Evolutionary conservation across 306 rosid species (phyloP).

Genomic region (Castanea sativa): DNA sequence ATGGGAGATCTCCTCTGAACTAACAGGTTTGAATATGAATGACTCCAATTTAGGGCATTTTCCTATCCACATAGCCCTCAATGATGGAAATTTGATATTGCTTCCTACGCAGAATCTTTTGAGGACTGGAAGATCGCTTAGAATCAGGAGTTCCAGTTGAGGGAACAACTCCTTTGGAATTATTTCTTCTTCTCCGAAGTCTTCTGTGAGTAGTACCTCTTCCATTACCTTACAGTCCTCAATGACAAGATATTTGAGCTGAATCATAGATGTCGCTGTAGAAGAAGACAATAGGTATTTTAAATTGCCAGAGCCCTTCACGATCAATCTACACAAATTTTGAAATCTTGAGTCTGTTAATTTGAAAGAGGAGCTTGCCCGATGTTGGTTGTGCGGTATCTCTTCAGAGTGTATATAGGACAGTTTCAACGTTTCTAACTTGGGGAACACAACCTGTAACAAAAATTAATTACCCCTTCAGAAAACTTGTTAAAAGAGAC

Average conservation of each 20-base stretch:
- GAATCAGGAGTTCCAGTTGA: neutral
- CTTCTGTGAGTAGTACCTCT: neutral
- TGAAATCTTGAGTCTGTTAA: neutral
- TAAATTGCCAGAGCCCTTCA: neutral
- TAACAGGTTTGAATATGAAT: neutral
- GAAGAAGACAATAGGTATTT: slow-evolving; percentile 18
- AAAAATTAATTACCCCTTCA: neutral
- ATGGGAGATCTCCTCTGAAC: neutral
- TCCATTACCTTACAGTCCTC: slow-evolving; percentile 11
- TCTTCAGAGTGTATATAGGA: neutral
- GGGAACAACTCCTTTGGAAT: neutral
- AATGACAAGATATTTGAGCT: slow-evolving; percentile 14
- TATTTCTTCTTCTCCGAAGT: neutral
- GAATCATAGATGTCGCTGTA: slow-evolving; percentile 5
- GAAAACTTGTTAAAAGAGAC: no score
- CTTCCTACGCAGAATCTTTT: neutral
- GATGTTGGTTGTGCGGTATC: slow-evolving; percentile 13
- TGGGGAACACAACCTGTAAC: slow-evolving; percentile 18
- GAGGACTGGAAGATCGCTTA: neutral
- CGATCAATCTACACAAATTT: slow-evolving; percentile 5
- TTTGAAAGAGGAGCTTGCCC: neutral
- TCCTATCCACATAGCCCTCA: rapidly evolving
- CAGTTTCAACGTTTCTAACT: slow-evolving; percentile 17
- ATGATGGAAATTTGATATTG: neutral
- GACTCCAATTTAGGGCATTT: neutral